phyloP scores from a whole-genome alignment of 2,329 filamentous ascomycete genomes.

The Paracoccidioides lutzii region DNA sequence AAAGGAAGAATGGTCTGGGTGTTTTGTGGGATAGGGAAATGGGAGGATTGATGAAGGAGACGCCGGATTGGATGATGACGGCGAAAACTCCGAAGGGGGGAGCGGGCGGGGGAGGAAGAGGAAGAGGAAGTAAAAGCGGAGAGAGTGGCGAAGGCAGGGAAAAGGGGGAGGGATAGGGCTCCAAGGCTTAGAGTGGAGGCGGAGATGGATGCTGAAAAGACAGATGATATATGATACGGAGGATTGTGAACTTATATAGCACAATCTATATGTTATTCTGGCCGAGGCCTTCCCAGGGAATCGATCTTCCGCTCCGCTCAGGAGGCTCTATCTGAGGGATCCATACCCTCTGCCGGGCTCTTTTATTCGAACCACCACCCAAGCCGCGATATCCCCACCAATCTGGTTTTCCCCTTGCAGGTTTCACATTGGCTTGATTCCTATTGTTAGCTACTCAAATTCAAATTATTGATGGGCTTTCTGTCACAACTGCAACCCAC shows the following conservation, averaged over 20 bases:
- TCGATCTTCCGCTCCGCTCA: neutral
- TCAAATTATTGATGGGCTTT: too few species aligned
- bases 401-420: too few species aligned
- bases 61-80: slow-evolving; percentile 30
- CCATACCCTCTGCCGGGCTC: too few species aligned
- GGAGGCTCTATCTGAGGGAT: too few species aligned
- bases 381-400: too few species aligned
- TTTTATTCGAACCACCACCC: too few species aligned
- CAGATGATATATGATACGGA: neutral
- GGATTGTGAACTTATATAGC: too few species aligned
- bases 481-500: too few species aligned
- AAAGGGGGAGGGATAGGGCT: neutral
- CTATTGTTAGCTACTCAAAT: too few species aligned
- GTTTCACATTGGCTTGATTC: too few species aligned
- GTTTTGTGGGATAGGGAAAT: slow-evolving; percentile 51
- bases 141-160: slow-evolving; percentile 10
- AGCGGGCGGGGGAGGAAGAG: slow-evolving; percentile 12
- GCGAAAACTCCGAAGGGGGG: slow-evolving; percentile 25
- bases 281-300: neutral
- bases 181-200: slow-evolving; percentile 2
- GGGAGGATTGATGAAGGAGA: slow-evolving; percentile 41
- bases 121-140: slow-evolving; percentile 15
- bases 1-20: slow-evolving; percentile 59
- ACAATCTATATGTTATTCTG: neutral
- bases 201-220: neutral